phyloP scores from a whole-genome alignment of 2,329 filamentous ascomycete genomes.

The Fusarium tjaetaba region DNA sequence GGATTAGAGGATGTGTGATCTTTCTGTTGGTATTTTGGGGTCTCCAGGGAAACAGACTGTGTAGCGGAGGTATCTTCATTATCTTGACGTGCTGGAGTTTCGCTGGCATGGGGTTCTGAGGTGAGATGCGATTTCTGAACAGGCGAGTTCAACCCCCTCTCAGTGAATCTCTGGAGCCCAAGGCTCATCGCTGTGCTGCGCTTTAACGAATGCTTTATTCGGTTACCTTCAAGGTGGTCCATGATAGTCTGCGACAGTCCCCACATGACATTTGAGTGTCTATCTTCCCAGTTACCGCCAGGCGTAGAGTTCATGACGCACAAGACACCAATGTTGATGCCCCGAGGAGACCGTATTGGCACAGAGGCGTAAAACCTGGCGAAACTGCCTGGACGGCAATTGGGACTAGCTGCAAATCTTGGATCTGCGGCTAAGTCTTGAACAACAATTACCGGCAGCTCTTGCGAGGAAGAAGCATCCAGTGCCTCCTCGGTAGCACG shows the following conservation, averaged over 20 bases:
- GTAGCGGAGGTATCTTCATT: not conserved
- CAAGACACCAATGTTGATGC: conserved; percentile 1
- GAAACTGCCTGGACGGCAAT: not conserved
- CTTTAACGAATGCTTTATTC: not conserved
- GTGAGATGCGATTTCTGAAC: not conserved
- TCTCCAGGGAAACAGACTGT: fast-evolving
- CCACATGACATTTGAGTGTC: not conserved
- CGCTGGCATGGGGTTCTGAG: fast-evolving
- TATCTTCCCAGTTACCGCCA: fast-evolving
- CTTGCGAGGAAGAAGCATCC: not conserved
- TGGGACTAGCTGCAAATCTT: not conserved
- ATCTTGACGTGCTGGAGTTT: too few relatives aligned
- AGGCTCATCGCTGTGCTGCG: not conserved
- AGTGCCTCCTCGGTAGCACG: not conserved
- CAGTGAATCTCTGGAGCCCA: not conserved
- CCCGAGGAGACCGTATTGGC: not conserved
- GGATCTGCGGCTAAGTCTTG: not conserved
- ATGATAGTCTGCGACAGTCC: not conserved
- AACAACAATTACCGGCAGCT: not conserved
- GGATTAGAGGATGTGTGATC: not conserved
- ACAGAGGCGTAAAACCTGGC: not conserved
- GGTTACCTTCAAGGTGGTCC: not conserved
- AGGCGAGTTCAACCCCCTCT: not conserved
- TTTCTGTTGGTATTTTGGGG: not conserved
- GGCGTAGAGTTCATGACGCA: not conserved